These are phyloP conservation scores for Sporisorium iseilematis-ciliati DNA, from an alignment of 1,284 basidiomycete species.

Conservation along the genomic window DNA sequence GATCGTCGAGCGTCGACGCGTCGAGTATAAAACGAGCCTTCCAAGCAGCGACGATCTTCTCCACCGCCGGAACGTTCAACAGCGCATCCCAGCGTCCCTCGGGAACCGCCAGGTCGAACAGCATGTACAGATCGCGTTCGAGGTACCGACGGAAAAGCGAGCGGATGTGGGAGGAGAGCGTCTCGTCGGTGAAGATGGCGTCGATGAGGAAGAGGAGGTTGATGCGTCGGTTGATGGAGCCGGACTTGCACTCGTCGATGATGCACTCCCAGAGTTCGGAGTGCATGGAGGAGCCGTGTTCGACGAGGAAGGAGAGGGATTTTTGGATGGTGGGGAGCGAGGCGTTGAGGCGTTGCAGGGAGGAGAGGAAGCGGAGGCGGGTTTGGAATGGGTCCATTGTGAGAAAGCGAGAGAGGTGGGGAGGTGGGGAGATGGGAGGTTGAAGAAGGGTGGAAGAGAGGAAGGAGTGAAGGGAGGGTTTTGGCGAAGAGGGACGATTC, in stretches of 20 bases:
- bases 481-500: neutral
- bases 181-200: conserved; percentile 73
- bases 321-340: conserved; percentile 89
- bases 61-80: conserved; percentile 35
- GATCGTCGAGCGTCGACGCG: conserved; percentile 3
- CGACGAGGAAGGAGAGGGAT: conserved; percentile 85
- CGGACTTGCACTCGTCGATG: conserved; percentile 85
- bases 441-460: neutral
- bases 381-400: conserved; percentile 64
- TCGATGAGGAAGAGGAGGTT: conserved; percentile 94
- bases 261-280: conserved; percentile 96
- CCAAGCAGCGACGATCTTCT: conserved; percentile 37
- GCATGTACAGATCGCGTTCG: conserved; percentile 31
- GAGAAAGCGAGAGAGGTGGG: neutral
- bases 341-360: conserved; percentile 66
- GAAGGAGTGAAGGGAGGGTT: neutral
- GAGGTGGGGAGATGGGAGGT: no score
- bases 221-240: conserved; percentile 87
- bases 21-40: conserved; percentile 24
- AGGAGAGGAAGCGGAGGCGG: conserved; percentile 65
- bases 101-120: conserved; percentile 44
- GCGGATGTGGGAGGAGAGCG: conserved; percentile 29
- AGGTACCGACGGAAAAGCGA: conserved; percentile 20
- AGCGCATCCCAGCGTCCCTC: conserved; percentile 38
- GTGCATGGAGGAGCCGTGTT: conserved; percentile 80